Percentiles rank a stretch among this genome's conserved stretches.
phyloP scores from a whole-genome alignment of 805 yeast species.

The Ogataea parapolymorpha region DNA sequence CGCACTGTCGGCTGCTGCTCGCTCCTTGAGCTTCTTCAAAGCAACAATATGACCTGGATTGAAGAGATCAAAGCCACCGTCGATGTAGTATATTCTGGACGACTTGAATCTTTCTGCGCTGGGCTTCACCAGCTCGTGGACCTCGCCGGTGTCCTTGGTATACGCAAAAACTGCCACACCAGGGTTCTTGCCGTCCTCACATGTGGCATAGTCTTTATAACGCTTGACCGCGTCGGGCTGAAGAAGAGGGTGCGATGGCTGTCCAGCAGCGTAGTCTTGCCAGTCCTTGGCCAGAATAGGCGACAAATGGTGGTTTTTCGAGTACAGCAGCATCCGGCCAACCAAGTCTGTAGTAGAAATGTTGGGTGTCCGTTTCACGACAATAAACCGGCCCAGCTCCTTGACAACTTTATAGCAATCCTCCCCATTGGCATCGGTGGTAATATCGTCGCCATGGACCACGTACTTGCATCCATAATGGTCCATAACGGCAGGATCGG shows the following conservation, averaged over 20 bases:
- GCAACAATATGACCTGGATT: constrained; percentile 90
- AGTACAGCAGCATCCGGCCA: constrained; percentile 71
- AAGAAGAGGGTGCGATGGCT: constrained; percentile 21
- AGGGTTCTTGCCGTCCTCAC: constrained; percentile 51
- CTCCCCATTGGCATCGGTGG: constrained; percentile 92
- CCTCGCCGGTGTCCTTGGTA: constrained; percentile 27
- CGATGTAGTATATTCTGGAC: constrained; percentile 48
- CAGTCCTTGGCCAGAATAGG: constrained; percentile 30
- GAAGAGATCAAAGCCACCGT: constrained; percentile 89
- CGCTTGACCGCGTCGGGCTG: constrained; percentile 37
- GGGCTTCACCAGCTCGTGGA: constrained; percentile 37
- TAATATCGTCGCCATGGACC: constrained; percentile 98
- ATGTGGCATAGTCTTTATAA: constrained; percentile 58
- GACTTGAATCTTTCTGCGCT: constrained; percentile 17
- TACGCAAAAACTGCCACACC: constrained; percentile 57
- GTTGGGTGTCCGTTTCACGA: constrained; percentile 92
- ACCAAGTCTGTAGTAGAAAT: constrained; percentile 94
- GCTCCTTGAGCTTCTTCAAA: constrained; percentile 45
- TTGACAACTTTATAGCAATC: constrained; percentile 88
- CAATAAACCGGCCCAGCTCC: constrained; percentile 77
- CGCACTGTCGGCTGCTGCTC: constrained; percentile 37
- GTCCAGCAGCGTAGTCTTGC: constrained; percentile 5
- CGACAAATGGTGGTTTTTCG: constrained; percentile 55
- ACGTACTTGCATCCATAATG: constrained; percentile 75
- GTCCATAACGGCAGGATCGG: constrained; percentile 79